Base-by-base conservation (phyloP, 768 basidiomycete genomes). In the Cystoderma amianthinum region DNA sequence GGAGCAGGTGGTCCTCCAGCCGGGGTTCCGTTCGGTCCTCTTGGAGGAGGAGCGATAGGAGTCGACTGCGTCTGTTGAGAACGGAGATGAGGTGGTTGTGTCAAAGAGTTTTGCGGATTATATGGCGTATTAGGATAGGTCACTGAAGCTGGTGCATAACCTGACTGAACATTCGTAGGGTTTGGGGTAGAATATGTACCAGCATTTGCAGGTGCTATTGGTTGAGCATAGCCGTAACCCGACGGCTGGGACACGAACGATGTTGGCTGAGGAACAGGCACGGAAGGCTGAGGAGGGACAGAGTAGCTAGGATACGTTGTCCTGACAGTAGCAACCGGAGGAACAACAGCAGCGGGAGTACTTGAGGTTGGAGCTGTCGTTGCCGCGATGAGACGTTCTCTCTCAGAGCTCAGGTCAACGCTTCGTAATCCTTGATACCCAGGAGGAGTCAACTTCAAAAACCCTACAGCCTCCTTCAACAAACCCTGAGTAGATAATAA, bases 401-500 rank as follows among this genome's bases (percentile, higher is more conserved):
- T 56, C 46, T 63, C 64, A 1, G 65, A 60, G 35, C 57, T 50
- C 32, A 69, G 50, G 42, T 64, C 67, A 1, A 60, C 48, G 19
- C 58, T 73, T 3, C 66, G 63, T 2, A 75, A 68, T 4, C 85
- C 85, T 36, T 77, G 74, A 61, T 96, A 98, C 38, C 79, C 82
- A 9, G 63, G 50, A 1, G 96, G 96, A 1, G 83, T 90, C 49
- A 89, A 63, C 52, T 78, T 75, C 58, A 96, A 63, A 60, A 90
- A 95, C 32, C 71, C 69, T 17, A 82, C 73, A 0, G 93, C 94
- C 42, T 93, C 82, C 50, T 81, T 76, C 37, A 93, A 66, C 15
- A 94, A 72, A n/a, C 94, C 94, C 56, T 98, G 95, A 0, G 83
- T 75, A 4, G 87, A 87, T 18, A 99, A 72, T 39, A 97, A 66